Base-by-base conservation (phyloP, 2,329 filamentous ascomycete genomes). In the Coniochaeta sp. region DNA sequence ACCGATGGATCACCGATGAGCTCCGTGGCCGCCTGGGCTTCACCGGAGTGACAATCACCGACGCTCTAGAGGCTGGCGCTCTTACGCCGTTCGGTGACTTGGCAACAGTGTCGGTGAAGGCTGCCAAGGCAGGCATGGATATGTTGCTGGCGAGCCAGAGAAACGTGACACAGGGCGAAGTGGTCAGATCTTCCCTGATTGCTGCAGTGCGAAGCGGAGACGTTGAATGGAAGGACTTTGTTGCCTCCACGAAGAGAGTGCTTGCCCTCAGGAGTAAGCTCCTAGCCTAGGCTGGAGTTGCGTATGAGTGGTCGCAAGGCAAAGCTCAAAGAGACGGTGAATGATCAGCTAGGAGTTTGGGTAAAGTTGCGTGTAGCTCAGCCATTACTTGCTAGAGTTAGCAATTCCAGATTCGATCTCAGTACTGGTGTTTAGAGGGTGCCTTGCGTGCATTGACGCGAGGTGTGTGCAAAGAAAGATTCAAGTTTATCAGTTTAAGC, bases 61-160 rank as follows among this genome's bases (percentile, higher is more conserved):
- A 56, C 34, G 54, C 54, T 28, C 30, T 56, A 7, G 54, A 56
- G 22, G 54, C 54, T 36, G 54, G 54, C 16, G 28, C 54, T 14
- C 54, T 56, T 12, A 38, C 54, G 17, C 54, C 54, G 8, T 56
- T 56, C n/a, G 54, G 54, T 1, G 54, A 56, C 17, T 24, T 56
- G 17, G 30, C 54, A 36, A 36, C 28, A 14, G 54, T 56, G 14
- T 56, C 54, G 4, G 54, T 56, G 4, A 22, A 24, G 17, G 54
- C 54, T 22, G 30, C 54, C 6, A 36, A 56, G 54, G 54, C 54
- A 38, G 54, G 54, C n/a, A 22, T 56, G 54, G 54, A 56, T 22
- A 56, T 56, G 54, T 17, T 56, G 54, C 10, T 56, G 28, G 54
- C 54, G 6, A 56, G 54, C 24, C 54, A 56, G n/a, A 34, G 54